These are phyloP conservation scores for Borovskyia barvae DNA, from an alignment of 208 protist genomes.

Conservation along the genomic window DNA sequence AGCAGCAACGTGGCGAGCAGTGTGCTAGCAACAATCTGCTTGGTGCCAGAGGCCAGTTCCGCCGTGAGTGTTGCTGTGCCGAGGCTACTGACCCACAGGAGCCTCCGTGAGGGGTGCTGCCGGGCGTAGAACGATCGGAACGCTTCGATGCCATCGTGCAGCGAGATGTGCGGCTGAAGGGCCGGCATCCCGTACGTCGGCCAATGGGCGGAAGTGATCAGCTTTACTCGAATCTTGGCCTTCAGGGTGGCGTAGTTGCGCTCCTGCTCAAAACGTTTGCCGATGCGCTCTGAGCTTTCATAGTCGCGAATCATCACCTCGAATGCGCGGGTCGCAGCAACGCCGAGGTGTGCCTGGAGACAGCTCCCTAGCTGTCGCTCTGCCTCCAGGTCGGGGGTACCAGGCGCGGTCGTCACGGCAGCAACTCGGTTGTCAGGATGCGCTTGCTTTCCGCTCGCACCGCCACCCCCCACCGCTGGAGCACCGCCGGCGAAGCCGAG, in stretches of 20 bases:
- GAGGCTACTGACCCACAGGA: constrained; percentile 68
- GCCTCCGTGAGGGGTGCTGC: constrained; percentile 48
- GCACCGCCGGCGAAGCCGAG: constrained; percentile 15
- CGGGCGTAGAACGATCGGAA: constrained; percentile 60
- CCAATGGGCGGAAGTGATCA: constrained; percentile 53
- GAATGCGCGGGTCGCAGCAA: constrained; percentile 34
- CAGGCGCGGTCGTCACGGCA: not conserved
- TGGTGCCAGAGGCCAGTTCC: constrained; percentile 46
- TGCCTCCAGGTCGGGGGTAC: constrained; percentile 32
- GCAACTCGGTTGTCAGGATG: not conserved
- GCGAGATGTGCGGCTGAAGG: constrained; percentile 36
- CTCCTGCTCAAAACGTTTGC: constrained; percentile 30
- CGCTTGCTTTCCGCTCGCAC: not conserved
- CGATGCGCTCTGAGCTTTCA: constrained; percentile 22
- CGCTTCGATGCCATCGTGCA: constrained; percentile 29
- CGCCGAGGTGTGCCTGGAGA: constrained; percentile 44
- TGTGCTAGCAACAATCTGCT: constrained; percentile 58
- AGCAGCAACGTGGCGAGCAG: constrained; percentile 65
- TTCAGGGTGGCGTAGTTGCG: constrained; percentile 11
- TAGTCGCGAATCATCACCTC: constrained; percentile 75
- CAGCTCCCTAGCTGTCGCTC: constrained; percentile 52
- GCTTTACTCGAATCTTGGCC: constrained; percentile 31
- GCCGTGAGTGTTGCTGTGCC: constrained; percentile 47
- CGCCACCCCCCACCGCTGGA: no score
- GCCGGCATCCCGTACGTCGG: constrained; percentile 39